Evolutionary conservation across 2,329 filamentous ascomycete species (phyloP), one percentile per base, ranked within the genome.

Genomic region (Orbilia quercus): DNA sequence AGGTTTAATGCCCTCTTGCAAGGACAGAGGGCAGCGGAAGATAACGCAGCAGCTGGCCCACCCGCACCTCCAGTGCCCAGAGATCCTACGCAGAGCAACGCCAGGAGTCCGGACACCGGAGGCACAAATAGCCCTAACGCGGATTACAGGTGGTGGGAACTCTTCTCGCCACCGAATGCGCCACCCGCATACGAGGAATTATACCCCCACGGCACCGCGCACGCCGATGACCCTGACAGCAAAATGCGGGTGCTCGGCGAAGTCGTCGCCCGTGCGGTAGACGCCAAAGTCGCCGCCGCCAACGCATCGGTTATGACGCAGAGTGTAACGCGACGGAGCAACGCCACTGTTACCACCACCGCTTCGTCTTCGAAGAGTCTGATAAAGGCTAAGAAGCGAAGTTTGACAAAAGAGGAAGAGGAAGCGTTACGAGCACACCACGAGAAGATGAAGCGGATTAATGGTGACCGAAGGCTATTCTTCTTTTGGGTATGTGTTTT

Each of bases 151-250:
- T 91, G 89, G 89, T 91, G 88, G 86, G 88, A 90, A 78, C 81
- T 89, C 25, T 84, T 89, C 47, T 87, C 87, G 7, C 81, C 84
- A 38, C 82, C 81, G 18, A 82, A 81, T 40, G 81, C 86, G 7
- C 90, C 90, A 7, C 91, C 91, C 7, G 86, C 91, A 0, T 95
- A 95, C 76, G 88, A 92, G 59, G 91, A 93, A 51, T 86, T 95
- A 25, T 95, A 88, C 79, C 91, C 90, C 1, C 82, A 82, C 42
- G 80, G 83, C 59, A 77, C 57, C 5, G 62, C 64, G 1, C 75
- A 55, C 47, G 42, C 16, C 4, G 51, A 64, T 47, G 66, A 75
- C 16, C 34, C 58, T 18, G 66, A 60, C 20, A 58, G 28, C 48
- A 45, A 75, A 45, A 38, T 70, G 14, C 69, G 77, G 34, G 82